Base-by-base conservation (phyloP, 495 filamentous ascomycete species). In the Podospora comata region DNA sequence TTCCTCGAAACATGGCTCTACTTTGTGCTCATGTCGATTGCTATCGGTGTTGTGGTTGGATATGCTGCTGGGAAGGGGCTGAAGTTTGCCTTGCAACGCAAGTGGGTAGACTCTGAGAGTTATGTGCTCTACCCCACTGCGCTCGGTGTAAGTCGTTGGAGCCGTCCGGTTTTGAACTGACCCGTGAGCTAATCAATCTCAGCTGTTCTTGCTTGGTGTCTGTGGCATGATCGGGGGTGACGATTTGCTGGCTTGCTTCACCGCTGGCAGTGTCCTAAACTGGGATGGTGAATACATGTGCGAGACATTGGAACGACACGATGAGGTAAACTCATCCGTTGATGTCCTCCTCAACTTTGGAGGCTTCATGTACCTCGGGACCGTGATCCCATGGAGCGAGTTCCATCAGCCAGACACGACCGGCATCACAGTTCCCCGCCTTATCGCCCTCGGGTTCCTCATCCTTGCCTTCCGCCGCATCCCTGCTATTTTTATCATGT, bases 191-290 rank as follows among this genome's bases (percentile, higher is more conserved):
- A 30, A 20, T 39, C 18, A 60, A 59, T 7, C 30, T 32, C 34
- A 77, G 75, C 70, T 86, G 13, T 95, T 94, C 75, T 88, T 94
- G 60, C 82, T 92, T 7, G 91, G 91, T 18, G 93, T 91, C 9
- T 90, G 89, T 68, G 92, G 92, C n/a, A 85, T 94, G 79, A 85
- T 96, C 64, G 93, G 92, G 9, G 93, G 89, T 27, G 92, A 96
- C 74, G 93, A 96, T 72, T 88, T 96, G n/a, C 84, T 97, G 6
- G 92, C 93, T 15, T 96, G 92, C 77, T 97, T 97, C 72, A 86
- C 95, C 65, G 92, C 93, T 19, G 93, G 93, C 26, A 95, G 93
- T 76, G 87, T 86, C 7, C 90, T 97, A 71, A 96, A 91, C 59
- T 90, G 90, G 83, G 92, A 86, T 79, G 93, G 94, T 75, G 91